Evolutionary conservation across 2,329 filamentous ascomycete species (phyloP).

Genomic region (Claviceps purpurea): DNA sequence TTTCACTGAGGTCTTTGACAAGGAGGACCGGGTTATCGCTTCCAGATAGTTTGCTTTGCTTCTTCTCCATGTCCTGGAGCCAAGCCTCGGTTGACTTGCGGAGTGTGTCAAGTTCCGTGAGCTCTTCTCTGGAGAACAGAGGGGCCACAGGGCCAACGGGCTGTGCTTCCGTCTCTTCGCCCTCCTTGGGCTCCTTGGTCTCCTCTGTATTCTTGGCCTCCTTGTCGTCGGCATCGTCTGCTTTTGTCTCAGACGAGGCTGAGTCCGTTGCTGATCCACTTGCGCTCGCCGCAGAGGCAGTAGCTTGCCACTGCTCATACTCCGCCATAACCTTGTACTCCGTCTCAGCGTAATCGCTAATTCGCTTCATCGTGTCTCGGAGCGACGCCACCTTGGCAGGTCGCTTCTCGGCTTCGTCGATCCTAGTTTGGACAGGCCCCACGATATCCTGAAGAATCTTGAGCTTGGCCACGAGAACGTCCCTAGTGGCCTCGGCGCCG

Average conservation of each 20-base stretch:
- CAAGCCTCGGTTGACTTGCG: constrained; percentile 54
- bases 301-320: constrained; percentile 48
- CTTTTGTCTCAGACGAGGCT: constrained; percentile 32
- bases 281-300: constrained; percentile 23
- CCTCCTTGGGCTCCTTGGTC: constrained; percentile 22
- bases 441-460: constrained; percentile 67
- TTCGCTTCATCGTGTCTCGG: constrained; percentile 56
- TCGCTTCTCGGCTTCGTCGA: constrained; percentile 56
- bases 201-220: constrained; percentile 7
- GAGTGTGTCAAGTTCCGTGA: constrained; percentile 49
- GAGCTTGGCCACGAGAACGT: constrained; percentile 63
- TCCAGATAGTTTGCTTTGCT: constrained; percentile 55
- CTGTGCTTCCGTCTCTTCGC: constrained; percentile 32
- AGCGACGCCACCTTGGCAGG: constrained; percentile 56
- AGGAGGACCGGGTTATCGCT: constrained; percentile 66
- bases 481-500: constrained; percentile 60
- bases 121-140: constrained; percentile 60
- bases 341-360: constrained; percentile 54
- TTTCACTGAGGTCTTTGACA: constrained; percentile 55
- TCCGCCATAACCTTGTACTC: constrained; percentile 59
- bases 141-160: constrained; percentile 42
- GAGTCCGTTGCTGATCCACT: constrained; percentile 34
- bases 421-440: constrained; percentile 61
- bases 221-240: constrained; percentile 53
- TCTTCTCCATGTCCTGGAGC: constrained; percentile 57